Conservation (phyloP, 768 basidiomycete genomes). For the Phylloporus sp. region DNA sequence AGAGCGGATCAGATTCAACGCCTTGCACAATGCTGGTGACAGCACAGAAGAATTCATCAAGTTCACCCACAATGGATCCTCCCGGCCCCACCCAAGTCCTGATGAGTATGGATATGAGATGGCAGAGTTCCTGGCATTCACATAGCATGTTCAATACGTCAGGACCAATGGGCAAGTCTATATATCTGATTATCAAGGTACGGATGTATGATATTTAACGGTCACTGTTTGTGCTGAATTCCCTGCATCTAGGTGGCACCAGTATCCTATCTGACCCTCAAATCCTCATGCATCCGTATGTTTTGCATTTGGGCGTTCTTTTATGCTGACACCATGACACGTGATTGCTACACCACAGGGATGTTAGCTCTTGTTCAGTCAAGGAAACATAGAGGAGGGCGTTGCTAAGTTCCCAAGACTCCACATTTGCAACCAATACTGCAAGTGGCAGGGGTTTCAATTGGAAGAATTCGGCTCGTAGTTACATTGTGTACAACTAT, state of each 20-base stretch:
- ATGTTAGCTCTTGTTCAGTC: not conserved
- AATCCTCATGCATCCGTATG: not conserved
- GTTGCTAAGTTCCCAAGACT: not conserved
- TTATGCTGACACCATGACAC: no score
- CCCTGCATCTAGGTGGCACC: not conserved
- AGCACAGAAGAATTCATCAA: not conserved
- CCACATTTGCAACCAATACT: not conserved
- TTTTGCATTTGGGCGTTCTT: not conserved
- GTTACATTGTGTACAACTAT: no score
- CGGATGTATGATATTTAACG: not conserved
- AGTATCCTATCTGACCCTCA: not conserved
- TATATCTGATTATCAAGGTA: slow-evolving; percentile 11
- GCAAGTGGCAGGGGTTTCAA: not conserved
- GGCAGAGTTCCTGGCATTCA: slow-evolving; percentile 3
- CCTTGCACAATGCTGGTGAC: not conserved
- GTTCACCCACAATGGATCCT: slow-evolving; percentile 3
- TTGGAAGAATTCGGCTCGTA: not conserved
- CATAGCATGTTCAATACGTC: slow-evolving; percentile 6
- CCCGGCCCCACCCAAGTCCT: not conserved
- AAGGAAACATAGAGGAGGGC: not conserved
- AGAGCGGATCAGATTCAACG: not conserved
- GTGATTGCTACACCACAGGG: not conserved
- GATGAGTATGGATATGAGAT: not conserved
- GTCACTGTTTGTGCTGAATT: no score
- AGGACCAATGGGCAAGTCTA: not conserved